These are phyloP conservation scores for Entamoeba moshkovskii DNA, from an alignment of 208 protist species.

Conservation along the genomic window DNA sequence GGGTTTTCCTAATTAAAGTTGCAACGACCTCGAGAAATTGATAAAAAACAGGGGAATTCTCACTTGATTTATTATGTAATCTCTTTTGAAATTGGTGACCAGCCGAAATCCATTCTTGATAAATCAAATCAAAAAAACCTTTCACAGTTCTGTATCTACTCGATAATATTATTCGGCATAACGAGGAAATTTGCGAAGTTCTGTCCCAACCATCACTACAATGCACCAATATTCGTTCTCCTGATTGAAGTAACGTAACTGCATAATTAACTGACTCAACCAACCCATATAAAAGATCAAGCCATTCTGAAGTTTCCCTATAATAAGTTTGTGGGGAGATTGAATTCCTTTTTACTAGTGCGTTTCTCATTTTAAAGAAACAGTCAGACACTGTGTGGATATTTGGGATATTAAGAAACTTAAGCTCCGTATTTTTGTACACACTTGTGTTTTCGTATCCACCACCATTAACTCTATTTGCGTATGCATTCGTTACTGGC, in stretches of 20 bases:
- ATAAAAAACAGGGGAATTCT: conserved; percentile 42
- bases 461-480: not conserved
- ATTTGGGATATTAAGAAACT: conserved; percentile 29
- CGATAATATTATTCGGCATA: conserved; percentile 20
- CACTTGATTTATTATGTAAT: not conserved
- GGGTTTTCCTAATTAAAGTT: conserved; percentile 32
- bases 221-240: conserved; percentile 12
- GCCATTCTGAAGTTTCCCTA: not conserved
- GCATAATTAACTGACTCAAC: not conserved
- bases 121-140: conserved; percentile 39
- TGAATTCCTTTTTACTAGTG: not conserved
- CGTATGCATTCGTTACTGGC: not conserved
- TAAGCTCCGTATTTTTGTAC: not conserved
- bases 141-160: conserved; percentile 36
- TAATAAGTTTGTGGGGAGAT: not conserved
- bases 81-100: conserved; percentile 16
- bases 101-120: conserved; percentile 37
- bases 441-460: not conserved
- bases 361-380: not conserved
- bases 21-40: conserved; percentile 44
- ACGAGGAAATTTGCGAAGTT: conserved; percentile 9
- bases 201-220: conserved; percentile 33
- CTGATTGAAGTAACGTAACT: not conserved
- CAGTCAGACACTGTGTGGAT: conserved; percentile 48
- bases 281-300: not conserved